Evolutionary conservation across 352 stramenopile species (phyloP).

Genomic region (Peronospora belbahrii): DNA sequence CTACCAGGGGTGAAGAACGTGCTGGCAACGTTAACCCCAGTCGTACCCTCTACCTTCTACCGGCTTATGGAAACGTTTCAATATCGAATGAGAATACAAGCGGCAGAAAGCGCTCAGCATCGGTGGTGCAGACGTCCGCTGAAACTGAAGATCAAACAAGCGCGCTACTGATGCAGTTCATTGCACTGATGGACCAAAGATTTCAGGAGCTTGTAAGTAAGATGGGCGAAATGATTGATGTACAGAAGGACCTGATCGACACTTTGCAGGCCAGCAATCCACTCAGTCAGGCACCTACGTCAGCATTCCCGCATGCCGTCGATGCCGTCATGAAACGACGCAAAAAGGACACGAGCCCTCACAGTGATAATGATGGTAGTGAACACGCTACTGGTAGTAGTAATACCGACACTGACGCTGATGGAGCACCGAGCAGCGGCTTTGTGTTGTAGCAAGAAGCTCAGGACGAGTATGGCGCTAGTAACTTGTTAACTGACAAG

Average conservation of each 20-base stretch:
- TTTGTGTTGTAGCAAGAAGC: conserved; percentile 14
- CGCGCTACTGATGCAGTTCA: conserved; percentile 42
- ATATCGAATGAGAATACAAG: conserved; percentile 7
- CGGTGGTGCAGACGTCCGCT: conserved; percentile 17
- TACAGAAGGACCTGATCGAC: conserved; percentile 61
- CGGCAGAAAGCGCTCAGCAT: conserved; percentile 25
- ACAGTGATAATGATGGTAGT: background rate
- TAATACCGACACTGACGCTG: background rate
- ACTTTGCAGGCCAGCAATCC: conserved; percentile 39
- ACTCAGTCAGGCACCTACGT: conserved; percentile 23
- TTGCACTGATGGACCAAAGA: conserved; percentile 57
- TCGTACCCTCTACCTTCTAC: background rate
- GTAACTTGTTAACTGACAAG: background rate
- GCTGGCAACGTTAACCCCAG: background rate
- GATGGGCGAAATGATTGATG: conserved; percentile 70
- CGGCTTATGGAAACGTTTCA: background rate
- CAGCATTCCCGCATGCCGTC: conserved; percentile 27
- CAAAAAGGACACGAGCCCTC: conserved; percentile 24
- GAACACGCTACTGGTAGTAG: conserved; percentile 1
- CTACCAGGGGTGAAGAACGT: conserved; percentile 1
- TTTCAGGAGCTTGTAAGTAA: conserved; percentile 71
- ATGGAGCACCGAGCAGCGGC: conserved; percentile 4
- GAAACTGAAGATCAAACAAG: conserved; percentile 26
- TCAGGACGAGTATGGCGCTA: background rate
- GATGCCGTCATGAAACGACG: conserved; percentile 38